Evolutionary conservation across 106 monocot species (phyloP).

Genomic region (Phalaenopsis aphrodite): DNA sequence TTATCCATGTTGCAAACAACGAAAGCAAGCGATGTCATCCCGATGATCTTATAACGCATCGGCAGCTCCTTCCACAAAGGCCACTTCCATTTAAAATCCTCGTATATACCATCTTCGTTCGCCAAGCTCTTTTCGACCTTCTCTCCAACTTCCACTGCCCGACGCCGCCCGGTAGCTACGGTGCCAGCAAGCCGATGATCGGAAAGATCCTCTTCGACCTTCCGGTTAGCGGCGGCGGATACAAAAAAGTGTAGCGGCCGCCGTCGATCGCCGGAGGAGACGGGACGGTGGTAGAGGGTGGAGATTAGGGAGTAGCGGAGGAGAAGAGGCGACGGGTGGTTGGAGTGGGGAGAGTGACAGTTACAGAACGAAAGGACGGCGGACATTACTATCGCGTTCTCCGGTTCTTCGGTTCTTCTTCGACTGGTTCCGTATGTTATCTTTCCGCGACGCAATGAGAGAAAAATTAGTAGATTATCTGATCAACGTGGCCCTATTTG

Average conservation of each 20-base stretch:
- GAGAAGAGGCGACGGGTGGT: background rate
- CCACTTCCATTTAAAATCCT: conserved; percentile 39
- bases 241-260: conserved; percentile 1
- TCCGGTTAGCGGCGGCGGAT: background rate
- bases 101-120: background rate
- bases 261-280: background rate
- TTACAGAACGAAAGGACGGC: background rate
- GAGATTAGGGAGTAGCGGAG: conserved; percentile 1
- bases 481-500: too few relatives aligned
- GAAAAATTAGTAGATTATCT: too few relatives aligned
- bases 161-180: conserved; percentile 2
- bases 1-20: conserved; percentile 99
- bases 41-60: conserved; percentile 71
- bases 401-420: background rate
- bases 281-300: background rate
- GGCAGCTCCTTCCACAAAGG: conserved; percentile 41
- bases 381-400: background rate
- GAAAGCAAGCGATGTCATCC: conserved; percentile 81
- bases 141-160: conserved; percentile 1
- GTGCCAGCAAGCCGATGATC: conserved; percentile 13
- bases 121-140: background rate
- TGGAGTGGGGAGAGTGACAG: background rate
- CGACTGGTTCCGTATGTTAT: background rate
- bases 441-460: too few relatives aligned
- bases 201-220: background rate